These are phyloP conservation scores for Chalaropsis ovoidea DNA, from an alignment of 2,329 filamentous ascomycete genomes.

Conservation along the genomic window DNA sequence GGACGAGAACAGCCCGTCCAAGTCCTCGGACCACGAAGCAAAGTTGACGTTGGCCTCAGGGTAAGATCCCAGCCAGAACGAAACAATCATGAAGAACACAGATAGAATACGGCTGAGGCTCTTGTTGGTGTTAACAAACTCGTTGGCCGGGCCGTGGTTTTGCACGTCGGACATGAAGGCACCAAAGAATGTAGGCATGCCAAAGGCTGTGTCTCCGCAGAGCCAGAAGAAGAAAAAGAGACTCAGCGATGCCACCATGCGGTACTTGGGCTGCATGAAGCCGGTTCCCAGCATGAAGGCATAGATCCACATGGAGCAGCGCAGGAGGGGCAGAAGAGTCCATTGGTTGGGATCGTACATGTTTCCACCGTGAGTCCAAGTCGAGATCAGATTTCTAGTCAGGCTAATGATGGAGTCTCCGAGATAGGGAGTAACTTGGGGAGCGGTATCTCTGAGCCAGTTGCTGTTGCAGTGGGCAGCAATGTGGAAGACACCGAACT, in stretches of 20 bases:
- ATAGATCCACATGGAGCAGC: conserved; percentile 47
- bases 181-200: conserved; percentile 52
- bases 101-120: conserved; percentile 38
- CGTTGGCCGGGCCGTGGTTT: conserved; percentile 40
- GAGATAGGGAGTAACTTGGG: conserved; percentile 38
- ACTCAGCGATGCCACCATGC: conserved; percentile 39
- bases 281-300: conserved; percentile 43
- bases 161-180: conserved; percentile 52
- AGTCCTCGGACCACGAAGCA: conserved; percentile 43
- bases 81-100: conserved; percentile 40
- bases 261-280: conserved; percentile 40
- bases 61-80: conserved; percentile 50
- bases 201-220: conserved; percentile 36
- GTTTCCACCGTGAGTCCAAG: conserved; percentile 44
- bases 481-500: conserved; percentile 48
- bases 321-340: conserved; percentile 47
- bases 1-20: conserved; percentile 36
- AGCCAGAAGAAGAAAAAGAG: conserved; percentile 43
- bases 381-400: conserved; percentile 38
- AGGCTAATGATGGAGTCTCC: conserved; percentile 29
- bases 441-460: conserved; percentile 35
- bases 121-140: conserved; percentile 40
- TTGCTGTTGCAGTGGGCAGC: conserved; percentile 36
- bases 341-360: conserved; percentile 49
- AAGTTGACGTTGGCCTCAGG: conserved; percentile 47